Conservation (phyloP, 139 green algal species). For the Protoeuglena noctilucae region DNA sequence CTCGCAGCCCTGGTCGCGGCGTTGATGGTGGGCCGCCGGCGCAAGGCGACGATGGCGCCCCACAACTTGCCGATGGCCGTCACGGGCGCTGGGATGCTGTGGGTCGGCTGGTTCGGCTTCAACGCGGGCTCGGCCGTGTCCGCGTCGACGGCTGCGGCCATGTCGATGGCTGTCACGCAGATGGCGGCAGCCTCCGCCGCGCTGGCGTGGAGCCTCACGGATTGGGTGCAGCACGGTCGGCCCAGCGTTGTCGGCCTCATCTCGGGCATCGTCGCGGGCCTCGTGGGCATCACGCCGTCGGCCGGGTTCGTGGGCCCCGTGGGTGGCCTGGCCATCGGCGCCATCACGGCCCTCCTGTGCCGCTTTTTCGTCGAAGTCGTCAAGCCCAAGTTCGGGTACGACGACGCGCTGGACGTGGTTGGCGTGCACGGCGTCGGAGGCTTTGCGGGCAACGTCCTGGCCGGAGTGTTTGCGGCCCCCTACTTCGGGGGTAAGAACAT, state of each 20-base stretch:
- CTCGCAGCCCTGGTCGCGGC: background rate
- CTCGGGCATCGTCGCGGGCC: slow-evolving; percentile 15
- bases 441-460: slow-evolving; percentile 15
- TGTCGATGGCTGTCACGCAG: slow-evolving; percentile 16
- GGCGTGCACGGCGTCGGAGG: slow-evolving; percentile 25
- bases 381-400: slow-evolving; percentile 23
- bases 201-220: slow-evolving; percentile 3
- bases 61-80: slow-evolving; percentile 17
- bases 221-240: slow-evolving; percentile 12
- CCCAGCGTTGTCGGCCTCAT: slow-evolving; percentile 10
- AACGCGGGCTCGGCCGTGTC: slow-evolving; percentile 18
- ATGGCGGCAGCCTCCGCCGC: slow-evolving; percentile 11
- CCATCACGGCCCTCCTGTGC: slow-evolving; percentile 13
- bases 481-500: slow-evolving; percentile 12
- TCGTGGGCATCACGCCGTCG: slow-evolving; percentile 17
- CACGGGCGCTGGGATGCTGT: slow-evolving; percentile 22
- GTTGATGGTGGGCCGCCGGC: slow-evolving; percentile 8
- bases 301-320: slow-evolving; percentile 17
- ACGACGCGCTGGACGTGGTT: slow-evolving; percentile 21
- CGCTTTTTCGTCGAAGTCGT: slow-evolving; percentile 15
- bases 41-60: slow-evolving; percentile 13
- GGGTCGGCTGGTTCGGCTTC: slow-evolving; percentile 30
- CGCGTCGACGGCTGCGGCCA: slow-evolving; percentile 10
- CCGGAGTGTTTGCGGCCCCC: slow-evolving; percentile 4
- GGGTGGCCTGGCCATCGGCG: slow-evolving; percentile 12